Conservation (phyloP, 257 asterid genomes). For the Przewalskia tangutica region DNA sequence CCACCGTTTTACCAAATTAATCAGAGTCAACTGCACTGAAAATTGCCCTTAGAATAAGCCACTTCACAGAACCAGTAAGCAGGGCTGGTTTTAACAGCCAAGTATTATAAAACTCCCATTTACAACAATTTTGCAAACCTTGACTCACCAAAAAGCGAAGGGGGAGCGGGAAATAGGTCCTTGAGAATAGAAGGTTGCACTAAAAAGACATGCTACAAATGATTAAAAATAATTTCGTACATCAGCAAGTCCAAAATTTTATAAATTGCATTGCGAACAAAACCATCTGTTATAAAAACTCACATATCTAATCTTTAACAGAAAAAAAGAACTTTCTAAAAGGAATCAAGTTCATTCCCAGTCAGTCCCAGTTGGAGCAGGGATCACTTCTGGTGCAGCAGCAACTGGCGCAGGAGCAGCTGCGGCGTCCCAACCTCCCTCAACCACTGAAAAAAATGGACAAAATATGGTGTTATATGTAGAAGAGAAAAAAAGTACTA, state of each 20-base stretch:
- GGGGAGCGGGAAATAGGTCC: not conserved
- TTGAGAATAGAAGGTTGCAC: not conserved
- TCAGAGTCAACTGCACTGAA: not conserved
- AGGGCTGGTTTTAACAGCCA: not conserved
- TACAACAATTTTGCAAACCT: not conserved
- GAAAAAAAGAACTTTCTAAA: not conserved
- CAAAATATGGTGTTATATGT: not conserved
- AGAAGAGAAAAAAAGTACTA: not conserved
- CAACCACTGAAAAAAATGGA: not conserved
- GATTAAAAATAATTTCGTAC: not conserved
- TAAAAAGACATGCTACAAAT: not conserved
- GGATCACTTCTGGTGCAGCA: not conserved
- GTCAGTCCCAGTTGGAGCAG: not conserved
- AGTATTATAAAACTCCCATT: not conserved
- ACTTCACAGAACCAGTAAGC: not conserved
- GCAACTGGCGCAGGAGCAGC: not conserved
- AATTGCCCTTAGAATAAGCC: not conserved
- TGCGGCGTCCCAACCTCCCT: not conserved
- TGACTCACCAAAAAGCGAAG: not conserved
- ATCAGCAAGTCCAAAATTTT: not conserved
- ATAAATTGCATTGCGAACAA: not conserved
- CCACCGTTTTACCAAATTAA: not conserved
- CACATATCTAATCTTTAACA: constrained; percentile 1
- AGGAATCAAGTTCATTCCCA: not conserved
- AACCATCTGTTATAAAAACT: not conserved